Conservation (phyloP, 108 stramenopile genomes). For the Nannochloropsis granulata region DNA sequence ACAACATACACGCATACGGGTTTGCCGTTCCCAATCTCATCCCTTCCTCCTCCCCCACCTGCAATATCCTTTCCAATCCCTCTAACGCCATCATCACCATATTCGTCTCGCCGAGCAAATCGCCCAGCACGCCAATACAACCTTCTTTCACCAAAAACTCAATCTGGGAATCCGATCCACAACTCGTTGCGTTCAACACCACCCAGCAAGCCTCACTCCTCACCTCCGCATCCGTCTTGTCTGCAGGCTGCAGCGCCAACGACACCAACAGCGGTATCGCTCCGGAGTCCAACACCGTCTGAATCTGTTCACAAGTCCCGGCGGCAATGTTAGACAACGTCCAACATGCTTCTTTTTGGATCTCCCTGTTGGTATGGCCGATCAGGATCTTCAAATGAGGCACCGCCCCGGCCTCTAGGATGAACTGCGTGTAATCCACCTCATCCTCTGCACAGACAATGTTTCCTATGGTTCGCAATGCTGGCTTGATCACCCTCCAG, state of each 20-base stretch:
- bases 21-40: constrained; percentile 1
- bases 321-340: constrained; percentile 92
- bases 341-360: constrained; percentile 96
- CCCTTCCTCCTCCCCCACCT: constrained; percentile 55
- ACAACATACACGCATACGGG: constrained; percentile 28
- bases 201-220: constrained; percentile 96
- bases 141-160: constrained; percentile 77
- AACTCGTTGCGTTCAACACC: constrained; percentile 87
- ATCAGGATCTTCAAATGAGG: constrained; percentile 59
- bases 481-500: constrained; percentile 84
- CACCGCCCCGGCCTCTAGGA: constrained; percentile 76
- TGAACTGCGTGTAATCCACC: constrained; percentile 81
- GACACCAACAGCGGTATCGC: constrained; percentile 64
- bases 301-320: constrained; percentile 84
- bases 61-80: constrained; percentile 78
- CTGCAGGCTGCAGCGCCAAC: constrained; percentile 47
- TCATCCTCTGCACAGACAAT: constrained; percentile 90
- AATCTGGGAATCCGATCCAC: constrained; percentile 81
- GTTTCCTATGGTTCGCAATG: constrained; percentile 76
- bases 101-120: constrained; percentile 56
- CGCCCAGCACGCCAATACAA: constrained; percentile 66
- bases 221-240: constrained; percentile 45
- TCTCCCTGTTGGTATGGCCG: constrained; percentile 73
- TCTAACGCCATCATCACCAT: constrained; percentile 95
- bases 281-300: constrained; percentile 74